Evolutionary conservation across 257 asterid species (phyloP), one percentile per base, ranked within the genome.

Genomic region (Scutellaria galericulata): DNA sequence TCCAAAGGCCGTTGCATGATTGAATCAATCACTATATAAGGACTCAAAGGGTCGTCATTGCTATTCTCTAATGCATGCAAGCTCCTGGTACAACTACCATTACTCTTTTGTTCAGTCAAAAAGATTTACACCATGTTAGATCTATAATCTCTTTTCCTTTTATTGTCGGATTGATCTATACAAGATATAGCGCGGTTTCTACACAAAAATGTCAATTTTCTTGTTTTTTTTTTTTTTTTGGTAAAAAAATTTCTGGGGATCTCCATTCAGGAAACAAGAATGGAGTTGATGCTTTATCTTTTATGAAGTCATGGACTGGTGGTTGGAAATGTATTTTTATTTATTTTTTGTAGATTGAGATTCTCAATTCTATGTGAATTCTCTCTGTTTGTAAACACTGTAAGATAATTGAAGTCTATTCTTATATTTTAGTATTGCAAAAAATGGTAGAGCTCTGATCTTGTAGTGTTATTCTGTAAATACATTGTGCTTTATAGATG

Each of bases 1-100:
- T 74, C 96, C 95, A 39, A 86, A 79, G 55, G 75, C 73, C 58
- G 86, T 69, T 62, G 82, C 80, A 18, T 80, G 71, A 80, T 18
- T 18, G 18, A 18, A 18, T 15, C 64, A 22, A 22, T 7, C 51
- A 64, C 59, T 31, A 52, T 12, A 15, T 12, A 9, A 24, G 13
- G 27, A 24, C 66, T 66, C 46, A 4, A 60, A 22, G 13, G 7
- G 31, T 22, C 3, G 11, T 31, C 68, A 12, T 2, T 40, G 12
- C 57, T n/a, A 27, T 27, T 59, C 50, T 42, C 12, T 20, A 37
- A 51, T 39, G 46, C 70, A 51, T 44, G 69, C 14, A 63, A 31
- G 24, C 45, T 62, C 58, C 71, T 14, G 41, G 45, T 55, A 66
- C 39, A 55, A 37, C 57, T 63, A 9, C 71, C 22, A 2, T 15